These are phyloP conservation scores for Mycosphaerelloides madeirae DNA, from an alignment of 2,329 filamentous ascomycete species.

Conservation along the genomic window DNA sequence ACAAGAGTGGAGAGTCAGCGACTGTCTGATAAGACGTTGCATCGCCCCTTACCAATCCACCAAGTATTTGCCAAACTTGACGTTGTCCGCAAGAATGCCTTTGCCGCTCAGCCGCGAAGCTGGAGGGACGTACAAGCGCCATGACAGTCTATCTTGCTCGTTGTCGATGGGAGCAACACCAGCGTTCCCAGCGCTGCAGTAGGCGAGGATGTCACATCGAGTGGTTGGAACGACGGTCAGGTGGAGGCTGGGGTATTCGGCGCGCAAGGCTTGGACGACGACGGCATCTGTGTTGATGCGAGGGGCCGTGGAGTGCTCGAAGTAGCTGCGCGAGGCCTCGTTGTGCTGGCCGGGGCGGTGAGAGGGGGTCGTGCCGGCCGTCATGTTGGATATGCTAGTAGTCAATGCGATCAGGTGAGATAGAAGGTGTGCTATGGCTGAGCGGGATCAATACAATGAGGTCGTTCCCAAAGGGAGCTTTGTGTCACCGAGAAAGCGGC, in stretches of 20 bases:
- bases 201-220: conserved; percentile 38
- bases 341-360: conserved; percentile 24
- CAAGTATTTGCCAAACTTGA: conserved; percentile 44
- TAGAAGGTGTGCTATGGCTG: too few species aligned
- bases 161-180: conserved; percentile 40
- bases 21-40: too few species aligned
- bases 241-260: conserved; percentile 43
- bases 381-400: conserved; percentile 14
- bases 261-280: conserved; percentile 41
- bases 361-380: conserved; percentile 5
- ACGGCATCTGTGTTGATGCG: conserved; percentile 43
- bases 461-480: too few species aligned
- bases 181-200: conserved; percentile 40
- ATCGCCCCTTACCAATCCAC: too few species aligned
- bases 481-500: background rate
- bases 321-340: conserved; percentile 37
- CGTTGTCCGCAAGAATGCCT: conserved; percentile 35
- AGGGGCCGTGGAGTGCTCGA: conserved; percentile 41
- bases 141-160: conserved; percentile 36
- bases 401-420: too few species aligned
- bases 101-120: conserved; percentile 35
- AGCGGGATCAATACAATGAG: too few species aligned
- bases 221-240: conserved; percentile 37
- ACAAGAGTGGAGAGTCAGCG: too few species aligned
- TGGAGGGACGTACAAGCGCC: conserved; percentile 37